These are phyloP conservation scores for Pyrenochaeta sp. DNA, from an alignment of 2,329 filamentous ascomycete genomes.

Conservation along the genomic window DNA sequence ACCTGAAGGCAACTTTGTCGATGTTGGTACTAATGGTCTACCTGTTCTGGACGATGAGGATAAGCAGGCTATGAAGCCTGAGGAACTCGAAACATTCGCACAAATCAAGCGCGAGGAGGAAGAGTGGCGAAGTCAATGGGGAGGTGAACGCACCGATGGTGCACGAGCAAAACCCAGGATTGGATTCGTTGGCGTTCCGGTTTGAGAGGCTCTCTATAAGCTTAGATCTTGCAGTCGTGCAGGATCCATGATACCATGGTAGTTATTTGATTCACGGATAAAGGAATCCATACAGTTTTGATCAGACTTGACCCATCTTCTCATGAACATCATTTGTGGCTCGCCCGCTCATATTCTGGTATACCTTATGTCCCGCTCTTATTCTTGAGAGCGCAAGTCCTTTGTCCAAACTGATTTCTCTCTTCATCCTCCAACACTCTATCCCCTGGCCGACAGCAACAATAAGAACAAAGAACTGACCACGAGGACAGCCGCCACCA, in stretches of 20 bases:
- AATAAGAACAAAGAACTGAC: no score
- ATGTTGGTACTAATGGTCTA: slow-evolving; percentile 65
- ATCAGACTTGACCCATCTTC: background rate
- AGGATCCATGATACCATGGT: slow-evolving; percentile 12
- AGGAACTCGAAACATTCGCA: slow-evolving; percentile 78
- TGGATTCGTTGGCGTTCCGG: slow-evolving; percentile 59
- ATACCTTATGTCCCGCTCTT: no score
- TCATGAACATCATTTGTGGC: background rate
- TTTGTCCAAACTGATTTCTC: no score
- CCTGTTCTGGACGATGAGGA: slow-evolving; percentile 72
- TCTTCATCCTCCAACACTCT: no score
- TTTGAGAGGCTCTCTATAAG: slow-evolving; percentile 37
- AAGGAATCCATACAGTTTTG: background rate
- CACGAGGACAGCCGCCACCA: no score
- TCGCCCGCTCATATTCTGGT: no score
- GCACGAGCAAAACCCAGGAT: slow-evolving; percentile 57
- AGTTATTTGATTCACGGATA: background rate
- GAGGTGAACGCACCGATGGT: slow-evolving; percentile 69
- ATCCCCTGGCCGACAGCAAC: no score
- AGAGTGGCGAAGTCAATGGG: slow-evolving; percentile 79
- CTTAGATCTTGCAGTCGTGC: background rate
- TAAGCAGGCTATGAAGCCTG: slow-evolving; percentile 69
- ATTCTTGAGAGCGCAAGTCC: no score
- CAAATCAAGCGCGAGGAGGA: slow-evolving; percentile 70
- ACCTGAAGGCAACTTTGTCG: slow-evolving; percentile 60